These are phyloP conservation scores for Mucor indicus DNA, from an alignment of 371 early-diverging fungal species.

Conservation along the genomic window DNA sequence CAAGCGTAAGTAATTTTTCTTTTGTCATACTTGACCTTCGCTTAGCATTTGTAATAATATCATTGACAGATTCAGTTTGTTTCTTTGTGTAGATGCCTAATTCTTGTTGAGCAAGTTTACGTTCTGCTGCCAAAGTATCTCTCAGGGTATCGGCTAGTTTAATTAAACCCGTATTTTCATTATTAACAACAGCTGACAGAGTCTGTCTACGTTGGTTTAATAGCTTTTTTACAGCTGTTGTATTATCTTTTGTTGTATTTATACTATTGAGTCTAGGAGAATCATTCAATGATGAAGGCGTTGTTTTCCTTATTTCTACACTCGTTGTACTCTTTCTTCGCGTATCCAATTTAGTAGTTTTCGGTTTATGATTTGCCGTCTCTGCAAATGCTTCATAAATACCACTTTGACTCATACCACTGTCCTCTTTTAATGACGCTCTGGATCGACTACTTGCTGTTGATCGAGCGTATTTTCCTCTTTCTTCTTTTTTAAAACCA, in stretches of 20 bases:
- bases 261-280: not conserved
- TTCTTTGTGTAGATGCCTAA: conserved; percentile 18
- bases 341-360: conserved; percentile 2
- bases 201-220: not conserved
- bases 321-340: conserved; percentile 15
- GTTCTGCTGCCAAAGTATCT: conserved; percentile 32
- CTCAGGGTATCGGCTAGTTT: conserved; percentile 34
- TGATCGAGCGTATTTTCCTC: conserved; percentile 8
- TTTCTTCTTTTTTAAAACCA: conserved; percentile 4
- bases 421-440: conserved; percentile 8
- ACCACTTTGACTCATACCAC: conserved; percentile 27
- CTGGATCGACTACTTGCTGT: conserved; percentile 16
- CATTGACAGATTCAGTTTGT: not conserved
- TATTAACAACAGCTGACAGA: not conserved
- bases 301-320: not conserved
- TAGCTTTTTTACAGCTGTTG: not conserved
- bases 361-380: conserved; percentile 11
- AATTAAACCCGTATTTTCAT: conserved; percentile 9
- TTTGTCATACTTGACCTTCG: conserved; percentile 28
- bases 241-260: not conserved
- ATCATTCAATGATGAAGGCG: not conserved
- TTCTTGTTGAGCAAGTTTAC: conserved; percentile 27
- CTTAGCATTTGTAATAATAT: conserved; percentile 10
- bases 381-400: conserved; percentile 33
- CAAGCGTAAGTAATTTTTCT: conserved; percentile 25